Evolutionary conservation across 192 early-diverging fungal genomes (phyloP).

Genomic region (Coemansia sp.): DNA sequence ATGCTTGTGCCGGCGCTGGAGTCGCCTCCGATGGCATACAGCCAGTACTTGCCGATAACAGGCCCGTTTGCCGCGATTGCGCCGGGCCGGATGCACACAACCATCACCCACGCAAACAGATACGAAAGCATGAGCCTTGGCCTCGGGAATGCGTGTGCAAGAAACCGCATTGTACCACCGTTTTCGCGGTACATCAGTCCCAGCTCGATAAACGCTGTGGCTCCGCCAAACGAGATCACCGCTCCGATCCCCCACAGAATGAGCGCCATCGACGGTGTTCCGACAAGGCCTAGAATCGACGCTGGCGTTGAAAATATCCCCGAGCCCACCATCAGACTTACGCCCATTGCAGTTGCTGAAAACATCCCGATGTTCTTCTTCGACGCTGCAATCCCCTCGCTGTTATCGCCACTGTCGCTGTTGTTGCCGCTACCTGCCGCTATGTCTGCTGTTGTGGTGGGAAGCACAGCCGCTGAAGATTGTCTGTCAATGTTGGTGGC

Average conservation of each 20-base stretch:
- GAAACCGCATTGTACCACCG: conserved; percentile 88
- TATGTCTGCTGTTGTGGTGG: background rate
- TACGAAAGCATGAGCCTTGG: conserved; percentile 56
- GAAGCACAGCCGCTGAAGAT: background rate
- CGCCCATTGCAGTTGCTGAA: conserved; percentile 68
- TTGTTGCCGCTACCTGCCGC: background rate
- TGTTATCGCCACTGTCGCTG: background rate
- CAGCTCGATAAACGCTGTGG: conserved; percentile 86
- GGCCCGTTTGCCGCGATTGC: conserved; percentile 56
- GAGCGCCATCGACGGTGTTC: conserved; percentile 68
- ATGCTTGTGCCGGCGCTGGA: background rate
- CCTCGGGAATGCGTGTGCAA: conserved; percentile 65
- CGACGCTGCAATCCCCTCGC: background rate
- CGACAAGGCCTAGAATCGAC: conserved; percentile 62
- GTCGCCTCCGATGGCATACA: conserved; percentile 48
- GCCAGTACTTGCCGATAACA: conserved; percentile 58
- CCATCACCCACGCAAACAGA: conserved; percentile 57
- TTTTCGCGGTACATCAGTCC: conserved; percentile 81
- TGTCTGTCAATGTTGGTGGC: background rate
- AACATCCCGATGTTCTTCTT: conserved; percentile 52
- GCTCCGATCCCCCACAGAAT: conserved; percentile 76
- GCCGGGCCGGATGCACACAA: conserved; percentile 58
- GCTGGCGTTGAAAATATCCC: conserved; percentile 83
- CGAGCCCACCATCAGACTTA: conserved; percentile 77
- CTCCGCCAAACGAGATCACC: conserved; percentile 76